Percentiles rank a stretch among this genome's conserved stretches.
Evolutionary conservation across 2,329 filamentous ascomycete species (phyloP).

Genomic region (Trichophyton rubrum): DNA sequence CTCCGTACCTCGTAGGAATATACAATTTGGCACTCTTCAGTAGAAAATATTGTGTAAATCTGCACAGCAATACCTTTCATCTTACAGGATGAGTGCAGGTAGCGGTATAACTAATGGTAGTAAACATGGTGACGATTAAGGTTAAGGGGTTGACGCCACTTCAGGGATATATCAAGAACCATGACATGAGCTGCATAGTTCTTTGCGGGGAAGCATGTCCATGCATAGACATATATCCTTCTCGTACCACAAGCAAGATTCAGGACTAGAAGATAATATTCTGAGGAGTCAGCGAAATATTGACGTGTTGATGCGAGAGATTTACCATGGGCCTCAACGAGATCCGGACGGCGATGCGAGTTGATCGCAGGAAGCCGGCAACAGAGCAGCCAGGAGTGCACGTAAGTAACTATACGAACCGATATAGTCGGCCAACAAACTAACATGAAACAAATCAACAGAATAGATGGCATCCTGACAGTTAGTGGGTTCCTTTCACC

Average conservation of each 20-base stretch:
- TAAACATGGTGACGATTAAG: too few species aligned
- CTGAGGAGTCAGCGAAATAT: neutral
- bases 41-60: too few species aligned
- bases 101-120: too few species aligned
- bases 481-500: neutral
- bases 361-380: slow-evolving; percentile 60
- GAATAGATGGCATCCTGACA: slow-evolving; percentile 91
- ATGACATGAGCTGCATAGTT: too few species aligned
- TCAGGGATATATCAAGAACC: too few species aligned
- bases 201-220: neutral
- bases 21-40: too few species aligned
- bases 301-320: neutral
- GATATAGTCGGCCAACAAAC: neutral
- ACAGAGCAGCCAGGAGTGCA: slow-evolving; percentile 57
- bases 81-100: too few species aligned
- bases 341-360: slow-evolving; percentile 60
- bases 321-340: slow-evolving; percentile 26
- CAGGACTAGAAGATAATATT: too few species aligned
- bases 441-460: slow-evolving; percentile 22
- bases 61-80: too few species aligned
- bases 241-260: too few species aligned
- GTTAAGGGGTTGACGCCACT: too few species aligned
- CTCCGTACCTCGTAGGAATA: too few species aligned
- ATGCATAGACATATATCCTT: neutral
- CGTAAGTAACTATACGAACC: slow-evolving; percentile 38